phyloP scores from a whole-genome alignment of 2,329 filamentous ascomycete genomes.

The Botrytis deweyae region DNA sequence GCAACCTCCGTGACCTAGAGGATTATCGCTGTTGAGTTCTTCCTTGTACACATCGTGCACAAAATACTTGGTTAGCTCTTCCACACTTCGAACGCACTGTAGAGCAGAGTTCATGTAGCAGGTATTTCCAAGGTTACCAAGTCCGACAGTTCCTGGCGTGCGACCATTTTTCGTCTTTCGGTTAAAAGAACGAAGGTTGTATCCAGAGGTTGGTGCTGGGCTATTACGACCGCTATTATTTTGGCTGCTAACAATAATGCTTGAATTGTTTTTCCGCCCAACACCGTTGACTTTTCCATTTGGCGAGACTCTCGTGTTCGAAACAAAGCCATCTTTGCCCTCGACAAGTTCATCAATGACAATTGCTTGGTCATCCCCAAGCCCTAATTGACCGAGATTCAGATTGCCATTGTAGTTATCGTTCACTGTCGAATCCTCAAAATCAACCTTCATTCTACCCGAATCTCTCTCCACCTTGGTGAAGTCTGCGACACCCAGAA shows the following conservation, averaged over 20 bases:
- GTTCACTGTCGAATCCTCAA: slow-evolving; percentile 70
- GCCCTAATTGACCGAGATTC: slow-evolving; percentile 62
- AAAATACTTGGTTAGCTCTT: slow-evolving; percentile 93
- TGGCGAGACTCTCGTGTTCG: slow-evolving; percentile 44
- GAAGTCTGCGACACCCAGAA: slow-evolving; percentile 58
- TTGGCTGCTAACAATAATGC: slow-evolving; percentile 40
- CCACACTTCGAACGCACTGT: slow-evolving; percentile 89
- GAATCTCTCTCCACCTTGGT: slow-evolving; percentile 61
- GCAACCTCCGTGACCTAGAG: slow-evolving; percentile 78
- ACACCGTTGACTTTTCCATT: slow-evolving; percentile 28
- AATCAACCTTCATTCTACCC: slow-evolving; percentile 44
- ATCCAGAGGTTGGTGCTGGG: slow-evolving; percentile 55
- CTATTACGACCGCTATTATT: slow-evolving; percentile 68
- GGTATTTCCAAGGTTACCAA: slow-evolving; percentile 91
- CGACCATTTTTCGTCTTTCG: slow-evolving; percentile 63
- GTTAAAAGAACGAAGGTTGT: slow-evolving; percentile 65
- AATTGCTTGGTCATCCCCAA: slow-evolving; percentile 72
- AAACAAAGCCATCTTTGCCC: slow-evolving; percentile 57
- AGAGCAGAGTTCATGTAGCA: slow-evolving; percentile 99
- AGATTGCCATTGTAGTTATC: slow-evolving; percentile 74
- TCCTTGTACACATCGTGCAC: slow-evolving; percentile 68
- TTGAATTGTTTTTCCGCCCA: slow-evolving; percentile 26
- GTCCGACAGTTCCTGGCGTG: slow-evolving; percentile 73
- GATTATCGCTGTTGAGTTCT: slow-evolving; percentile 84
- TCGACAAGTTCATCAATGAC: slow-evolving; percentile 79